A percentile compares a stretch with the other conserved stretches of the same genome.
phyloP scores from a whole-genome alignment of 2,329 filamentous ascomycete species.

The Acephala macrosclerotiorum region DNA sequence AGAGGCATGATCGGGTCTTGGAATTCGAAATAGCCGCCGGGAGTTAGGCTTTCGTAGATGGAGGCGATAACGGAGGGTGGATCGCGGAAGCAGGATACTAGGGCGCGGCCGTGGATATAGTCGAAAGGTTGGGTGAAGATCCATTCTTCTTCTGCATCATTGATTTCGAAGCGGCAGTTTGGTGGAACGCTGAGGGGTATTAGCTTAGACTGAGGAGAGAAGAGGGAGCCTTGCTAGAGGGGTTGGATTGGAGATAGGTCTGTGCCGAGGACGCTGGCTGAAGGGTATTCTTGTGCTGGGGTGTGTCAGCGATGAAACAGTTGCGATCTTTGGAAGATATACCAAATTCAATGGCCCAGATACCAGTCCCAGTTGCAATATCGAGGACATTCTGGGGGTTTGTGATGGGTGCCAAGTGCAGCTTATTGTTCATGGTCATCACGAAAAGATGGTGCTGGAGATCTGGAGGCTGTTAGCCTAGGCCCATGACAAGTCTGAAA shows the following conservation, averaged over 20 bases:
- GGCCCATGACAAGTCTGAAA: too few species aligned
- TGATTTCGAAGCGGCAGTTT: slow-evolving; percentile 22
- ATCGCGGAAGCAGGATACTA: slow-evolving; percentile 24
- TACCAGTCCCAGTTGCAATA: slow-evolving; percentile 25
- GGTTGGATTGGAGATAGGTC: slow-evolving; percentile 22
- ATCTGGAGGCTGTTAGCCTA: slow-evolving; percentile 3
- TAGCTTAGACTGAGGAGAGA: not conserved
- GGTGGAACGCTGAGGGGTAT: slow-evolving; percentile 13
- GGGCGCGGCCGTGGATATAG: slow-evolving; percentile 22
- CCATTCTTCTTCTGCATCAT: slow-evolving; percentile 27
- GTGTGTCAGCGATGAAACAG: not conserved
- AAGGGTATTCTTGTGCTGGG: slow-evolving; percentile 21
- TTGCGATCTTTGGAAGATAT: not conserved
- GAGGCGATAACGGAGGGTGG: slow-evolving; percentile 4
- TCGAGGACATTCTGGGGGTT: slow-evolving; percentile 24
- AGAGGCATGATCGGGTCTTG: slow-evolving; percentile 13
- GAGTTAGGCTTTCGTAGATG: slow-evolving; percentile 9
- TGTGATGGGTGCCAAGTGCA: slow-evolving; percentile 21
- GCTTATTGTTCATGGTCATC: slow-evolving; percentile 12
- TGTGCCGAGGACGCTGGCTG: slow-evolving; percentile 17
- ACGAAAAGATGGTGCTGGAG: slow-evolving; percentile 21
- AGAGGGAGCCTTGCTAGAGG: not conserved
- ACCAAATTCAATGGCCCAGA: slow-evolving; percentile 31
- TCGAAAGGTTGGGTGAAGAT: slow-evolving; percentile 22
- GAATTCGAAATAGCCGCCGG: slow-evolving; percentile 16